These are phyloP conservation scores for Arxiozyma slooffiae DNA, from an alignment of 1,139 yeast species.

Conservation along the genomic window DNA sequence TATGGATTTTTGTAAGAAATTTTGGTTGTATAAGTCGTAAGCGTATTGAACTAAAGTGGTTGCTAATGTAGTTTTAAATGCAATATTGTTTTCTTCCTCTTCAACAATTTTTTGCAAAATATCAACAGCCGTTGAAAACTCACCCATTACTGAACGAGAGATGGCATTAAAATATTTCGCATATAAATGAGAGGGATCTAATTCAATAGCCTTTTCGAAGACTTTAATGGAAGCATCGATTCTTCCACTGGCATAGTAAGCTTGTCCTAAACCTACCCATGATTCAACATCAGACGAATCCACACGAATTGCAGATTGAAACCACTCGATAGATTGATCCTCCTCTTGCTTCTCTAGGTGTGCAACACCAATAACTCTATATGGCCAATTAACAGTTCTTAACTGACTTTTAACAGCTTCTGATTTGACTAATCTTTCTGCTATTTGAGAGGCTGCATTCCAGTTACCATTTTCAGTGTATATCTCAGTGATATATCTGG, in stretches of 20 bases:
- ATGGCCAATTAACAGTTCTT: slow-evolving; percentile 62
- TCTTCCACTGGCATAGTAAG: slow-evolving; percentile 77
- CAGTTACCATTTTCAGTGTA: slow-evolving; percentile 65
- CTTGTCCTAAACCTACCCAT: slow-evolving; percentile 93
- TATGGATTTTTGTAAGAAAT: slow-evolving; percentile 59
- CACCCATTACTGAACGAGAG: slow-evolving; percentile 45
- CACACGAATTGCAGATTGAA: slow-evolving; percentile 74
- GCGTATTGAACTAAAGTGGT: slow-evolving; percentile 52
- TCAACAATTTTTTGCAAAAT: slow-evolving; percentile 38
- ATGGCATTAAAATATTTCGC: slow-evolving; percentile 60
- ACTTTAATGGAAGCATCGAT: slow-evolving; percentile 81
- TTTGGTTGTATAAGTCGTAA: slow-evolving; percentile 43
- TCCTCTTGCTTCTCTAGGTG: slow-evolving; percentile 64
- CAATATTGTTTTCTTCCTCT: slow-evolving; percentile 42
- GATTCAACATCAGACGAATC: slow-evolving; percentile 60
- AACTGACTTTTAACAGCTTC: slow-evolving; percentile 49
- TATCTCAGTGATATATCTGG: slow-evolving; percentile 57
- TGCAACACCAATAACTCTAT: slow-evolving; percentile 73
- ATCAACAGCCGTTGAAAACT: slow-evolving; percentile 39
- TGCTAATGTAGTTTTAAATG: slow-evolving; percentile 48
- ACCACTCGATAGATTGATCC: slow-evolving; percentile 76
- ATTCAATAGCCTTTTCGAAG: slow-evolving; percentile 50
- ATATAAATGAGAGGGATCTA: slow-evolving; percentile 48
- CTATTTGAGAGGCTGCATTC: slow-evolving; percentile 73
- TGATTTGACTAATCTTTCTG: slow-evolving; percentile 52